Evolutionary conservation across 1,139 yeast species (phyloP), one percentile per base, ranked within the genome.

Genomic region (Hyphopichia fennica): DNA sequence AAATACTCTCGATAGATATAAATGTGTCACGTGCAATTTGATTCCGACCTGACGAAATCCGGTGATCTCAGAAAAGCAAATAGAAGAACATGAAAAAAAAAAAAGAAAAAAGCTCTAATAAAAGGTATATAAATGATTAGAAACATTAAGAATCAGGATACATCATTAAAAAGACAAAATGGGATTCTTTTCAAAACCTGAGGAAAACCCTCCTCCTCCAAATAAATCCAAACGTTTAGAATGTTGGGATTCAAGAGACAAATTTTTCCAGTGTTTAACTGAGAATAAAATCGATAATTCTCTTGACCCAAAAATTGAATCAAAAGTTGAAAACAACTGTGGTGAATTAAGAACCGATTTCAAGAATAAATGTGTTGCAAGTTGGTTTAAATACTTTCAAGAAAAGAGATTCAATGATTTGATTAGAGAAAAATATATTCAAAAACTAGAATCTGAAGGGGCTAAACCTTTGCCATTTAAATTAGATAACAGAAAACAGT

Each of bases 391-490:
- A 46, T 72, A 73, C 46, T 73, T 73, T 53, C 79, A 73, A 48
- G 77, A 73, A 43, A 73, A 73, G 56, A 60, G 79, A 45, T 72
- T 59, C 48, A 72, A 65, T 46, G 79, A 73, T 49, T 55, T 72
- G 48, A 58, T 63, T 34, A 63, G 77, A 53, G 65, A 65, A 33
- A 64, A 72, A 49, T 72, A 72, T 48, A 71, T 73, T 38, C 64
- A 58, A 28, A 68, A 72, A 53, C 60, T 73, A 42, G 72, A 73
- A 50, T 65, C 74, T 4, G 78, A 73, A 50, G 78, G 78, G 9
- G 79, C 78, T 11, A 67, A 72, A 52, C 76, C 70, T 36, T 64
- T 73, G 42, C 78, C 79, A 7, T 71, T 73, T 55, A 73, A 70
- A 51, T 62, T 72, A 56, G 75, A 59, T 28, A 62, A 60, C 41